phyloP scores from a whole-genome alignment of 495 filamentous ascomycete species.

The Hyaloscypha finlandica region DNA sequence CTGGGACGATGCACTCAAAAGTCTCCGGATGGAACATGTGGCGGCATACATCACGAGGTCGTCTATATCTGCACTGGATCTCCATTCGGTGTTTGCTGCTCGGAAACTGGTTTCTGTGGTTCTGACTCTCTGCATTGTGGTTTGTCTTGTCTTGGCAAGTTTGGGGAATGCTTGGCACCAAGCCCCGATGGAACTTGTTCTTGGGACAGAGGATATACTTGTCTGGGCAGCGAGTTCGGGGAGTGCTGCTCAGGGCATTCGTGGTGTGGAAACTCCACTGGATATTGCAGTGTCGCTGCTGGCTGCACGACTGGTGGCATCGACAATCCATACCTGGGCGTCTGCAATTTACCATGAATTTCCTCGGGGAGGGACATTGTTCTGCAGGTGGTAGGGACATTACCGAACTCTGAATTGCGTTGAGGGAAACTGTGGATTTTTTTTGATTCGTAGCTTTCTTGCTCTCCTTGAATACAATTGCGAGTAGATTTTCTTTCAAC shows the following conservation, averaged over 20 bases:
- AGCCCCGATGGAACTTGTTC: constrained; percentile 17
- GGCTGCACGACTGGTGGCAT: constrained; percentile 7
- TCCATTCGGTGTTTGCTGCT: constrained; percentile 32
- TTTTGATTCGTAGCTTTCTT: neutral
- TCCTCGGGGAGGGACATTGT: neutral
- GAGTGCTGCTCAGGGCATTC: constrained; percentile 12
- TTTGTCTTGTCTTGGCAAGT: constrained; percentile 5
- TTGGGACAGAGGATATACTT: constrained; percentile 11
- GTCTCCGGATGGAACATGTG: constrained; percentile 31
- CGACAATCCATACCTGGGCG: neutral
- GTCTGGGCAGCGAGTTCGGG: constrained; percentile 10
- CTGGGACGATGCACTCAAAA: constrained; percentile 7
- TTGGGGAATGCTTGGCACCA: constrained; percentile 14
- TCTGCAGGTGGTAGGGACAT: neutral
- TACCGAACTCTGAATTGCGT: neutral
- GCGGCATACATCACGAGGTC: constrained; percentile 14
- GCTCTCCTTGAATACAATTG: neutral
- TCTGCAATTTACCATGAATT: constrained; percentile 1
- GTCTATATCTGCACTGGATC: constrained; percentile 18
- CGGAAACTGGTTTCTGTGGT: constrained; percentile 18
- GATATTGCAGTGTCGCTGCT: constrained; percentile 9
- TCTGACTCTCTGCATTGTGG: constrained; percentile 2
- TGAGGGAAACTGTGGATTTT: too few relatives aligned
- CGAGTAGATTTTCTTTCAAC: too few relatives aligned
- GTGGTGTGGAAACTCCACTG: constrained; percentile 15